These are phyloP conservation scores for Nasturtium officinale DNA, from an alignment of 345 rosid species.

Conservation along the genomic window DNA sequence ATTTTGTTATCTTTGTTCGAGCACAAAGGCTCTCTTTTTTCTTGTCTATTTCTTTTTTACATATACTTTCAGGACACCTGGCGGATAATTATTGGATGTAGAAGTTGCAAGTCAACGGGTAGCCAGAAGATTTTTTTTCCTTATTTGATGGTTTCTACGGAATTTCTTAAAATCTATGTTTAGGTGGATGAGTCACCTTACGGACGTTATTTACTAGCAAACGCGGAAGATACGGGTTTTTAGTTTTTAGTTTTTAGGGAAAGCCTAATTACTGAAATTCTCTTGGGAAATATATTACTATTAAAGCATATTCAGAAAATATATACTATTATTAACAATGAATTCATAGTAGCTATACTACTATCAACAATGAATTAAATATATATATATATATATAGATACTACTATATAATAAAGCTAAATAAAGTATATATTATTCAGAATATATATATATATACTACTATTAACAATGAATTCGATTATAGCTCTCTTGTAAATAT, in stretches of 20 bases:
- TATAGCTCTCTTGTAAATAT: neutral
- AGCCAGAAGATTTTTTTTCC: conserved; percentile 32
- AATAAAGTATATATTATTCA: no score
- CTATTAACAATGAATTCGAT: neutral
- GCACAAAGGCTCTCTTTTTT: conserved; percentile 26
- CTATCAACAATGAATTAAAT: no score
- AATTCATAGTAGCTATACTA: no score
- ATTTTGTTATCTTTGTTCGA: conserved; percentile 27
- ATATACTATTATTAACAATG: no score
- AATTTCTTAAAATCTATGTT: conserved; percentile 27
- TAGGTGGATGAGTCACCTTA: conserved; percentile 21
- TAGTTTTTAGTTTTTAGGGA: conserved; percentile 3
- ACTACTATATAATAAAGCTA: no score
- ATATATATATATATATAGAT: no score
- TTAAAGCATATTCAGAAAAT: no score
- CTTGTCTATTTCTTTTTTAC: conserved; percentile 34
- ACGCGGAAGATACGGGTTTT: conserved; percentile 41
- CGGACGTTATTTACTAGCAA: conserved; percentile 32
- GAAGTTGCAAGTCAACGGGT: conserved; percentile 39
- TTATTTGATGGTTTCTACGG: conserved; percentile 18
- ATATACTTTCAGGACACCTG: conserved; percentile 12
- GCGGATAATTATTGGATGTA: conserved; percentile 18
- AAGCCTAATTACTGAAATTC: neutral
- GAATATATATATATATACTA: no score
- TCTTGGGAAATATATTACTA: neutral